Conservation (phyloP, 164 flowering plant genomes). For the Nymphaea colorata region DNA sequence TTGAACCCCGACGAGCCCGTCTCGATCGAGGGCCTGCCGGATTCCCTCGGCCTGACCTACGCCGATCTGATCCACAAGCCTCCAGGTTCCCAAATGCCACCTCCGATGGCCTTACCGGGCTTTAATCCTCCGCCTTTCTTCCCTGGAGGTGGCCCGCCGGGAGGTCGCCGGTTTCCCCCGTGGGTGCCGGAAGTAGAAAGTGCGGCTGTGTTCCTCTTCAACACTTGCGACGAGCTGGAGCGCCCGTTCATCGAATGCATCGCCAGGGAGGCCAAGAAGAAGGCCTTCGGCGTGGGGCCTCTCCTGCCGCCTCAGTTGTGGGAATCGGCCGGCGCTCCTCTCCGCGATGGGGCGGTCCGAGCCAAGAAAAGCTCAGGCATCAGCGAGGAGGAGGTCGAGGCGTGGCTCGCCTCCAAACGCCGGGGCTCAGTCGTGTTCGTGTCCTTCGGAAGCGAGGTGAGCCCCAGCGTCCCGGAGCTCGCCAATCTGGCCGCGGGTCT, state of each 20-base stretch:
- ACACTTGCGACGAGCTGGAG: slow-evolving; percentile 51
- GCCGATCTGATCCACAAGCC: slow-evolving; percentile 17
- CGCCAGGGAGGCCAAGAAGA: slow-evolving; percentile 18
- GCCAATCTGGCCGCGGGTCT: slow-evolving; percentile 19
- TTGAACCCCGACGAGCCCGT: slow-evolving; percentile 23
- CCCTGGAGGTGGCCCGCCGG: slow-evolving; percentile 10
- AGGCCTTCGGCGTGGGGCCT: slow-evolving; percentile 59
- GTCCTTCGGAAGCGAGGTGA: slow-evolving; percentile 29
- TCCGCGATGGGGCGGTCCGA: slow-evolving; percentile 22
- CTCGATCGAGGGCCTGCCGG: slow-evolving; percentile 32
- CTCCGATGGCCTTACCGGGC: background rate
- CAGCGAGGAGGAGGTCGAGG: slow-evolving; percentile 26
- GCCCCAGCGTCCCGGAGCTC: slow-evolving; percentile 19
- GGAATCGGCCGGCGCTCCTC: slow-evolving; percentile 18
- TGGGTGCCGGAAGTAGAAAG: slow-evolving; percentile 38
- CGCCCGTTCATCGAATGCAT: slow-evolving; percentile 36
- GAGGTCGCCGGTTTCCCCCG: slow-evolving; percentile 11
- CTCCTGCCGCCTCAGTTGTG: slow-evolving; percentile 48
- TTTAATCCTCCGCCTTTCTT: background rate
- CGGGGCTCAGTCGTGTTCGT: slow-evolving; percentile 30
- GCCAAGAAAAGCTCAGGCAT: slow-evolving; percentile 14
- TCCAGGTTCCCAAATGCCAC: slow-evolving; percentile 4
- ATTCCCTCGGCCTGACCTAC: slow-evolving; percentile 18
- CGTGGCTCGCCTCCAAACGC: slow-evolving; percentile 32
- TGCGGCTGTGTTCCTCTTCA: slow-evolving; percentile 33